phyloP scores from a whole-genome alignment of 176 grass and related monocot genomes.

The Typha latifolia region DNA sequence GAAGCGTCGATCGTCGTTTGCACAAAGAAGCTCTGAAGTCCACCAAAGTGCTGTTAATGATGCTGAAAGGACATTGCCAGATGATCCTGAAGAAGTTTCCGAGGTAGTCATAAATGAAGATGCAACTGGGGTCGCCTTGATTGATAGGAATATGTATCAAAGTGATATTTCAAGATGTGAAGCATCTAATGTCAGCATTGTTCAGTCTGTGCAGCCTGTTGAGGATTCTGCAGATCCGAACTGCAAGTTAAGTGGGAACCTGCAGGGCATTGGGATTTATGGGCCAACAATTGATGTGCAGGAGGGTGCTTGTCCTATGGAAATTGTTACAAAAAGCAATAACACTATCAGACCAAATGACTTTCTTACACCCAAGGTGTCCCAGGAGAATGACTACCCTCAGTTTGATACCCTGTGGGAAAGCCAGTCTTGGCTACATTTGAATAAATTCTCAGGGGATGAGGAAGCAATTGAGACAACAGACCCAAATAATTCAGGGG shows the following conservation, averaged over 20 bases:
- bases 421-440: background rate
- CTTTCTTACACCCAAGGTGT: background rate
- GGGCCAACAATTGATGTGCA: background rate
- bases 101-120: background rate
- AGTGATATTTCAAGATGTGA: conserved; percentile 17
- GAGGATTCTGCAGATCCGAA: conserved; percentile 17
- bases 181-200: conserved; percentile 3
- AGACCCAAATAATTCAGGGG: background rate
- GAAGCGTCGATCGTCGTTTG: background rate
- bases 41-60: background rate
- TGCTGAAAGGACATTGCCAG: background rate
- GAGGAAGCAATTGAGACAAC: conserved; percentile 2
- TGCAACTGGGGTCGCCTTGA: background rate
- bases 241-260: conserved; percentile 9
- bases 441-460: background rate
- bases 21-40: background rate
- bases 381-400: background rate
- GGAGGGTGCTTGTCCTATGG: conserved; percentile 1
- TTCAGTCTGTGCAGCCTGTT: conserved; percentile 20
- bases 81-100: background rate
- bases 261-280: background rate
- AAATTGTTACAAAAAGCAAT: conserved; percentile 9
- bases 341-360: background rate
- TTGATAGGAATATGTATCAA: conserved; percentile 9
- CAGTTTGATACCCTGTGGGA: background rate